Percentiles rank a stretch among this genome's conserved stretches.
Conservation (phyloP, 148 eudicot genomes). For the Nepenthes mirabilis region DNA sequence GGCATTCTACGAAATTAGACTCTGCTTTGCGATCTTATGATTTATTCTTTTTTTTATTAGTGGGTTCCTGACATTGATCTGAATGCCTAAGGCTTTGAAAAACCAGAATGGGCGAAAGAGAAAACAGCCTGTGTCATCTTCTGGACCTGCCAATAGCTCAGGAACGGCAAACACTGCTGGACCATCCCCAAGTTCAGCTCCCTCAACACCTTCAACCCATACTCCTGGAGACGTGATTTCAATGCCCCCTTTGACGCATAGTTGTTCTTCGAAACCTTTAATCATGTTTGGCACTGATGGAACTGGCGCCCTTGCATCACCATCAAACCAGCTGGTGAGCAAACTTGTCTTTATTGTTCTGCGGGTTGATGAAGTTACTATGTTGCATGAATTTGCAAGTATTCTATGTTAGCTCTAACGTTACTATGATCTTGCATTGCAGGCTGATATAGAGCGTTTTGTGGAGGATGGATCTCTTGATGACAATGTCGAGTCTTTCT, state of each 20-base stretch:
- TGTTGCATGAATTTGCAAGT: background rate
- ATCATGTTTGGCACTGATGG: slow-evolving; percentile 65
- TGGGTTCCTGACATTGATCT: slow-evolving; percentile 18
- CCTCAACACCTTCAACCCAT: slow-evolving; percentile 92
- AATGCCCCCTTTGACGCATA: slow-evolving; percentile 56
- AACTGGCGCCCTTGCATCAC: slow-evolving; percentile 47
- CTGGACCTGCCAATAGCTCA: slow-evolving; percentile 93
- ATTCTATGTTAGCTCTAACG: background rate
- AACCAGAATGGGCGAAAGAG: slow-evolving; percentile 81
- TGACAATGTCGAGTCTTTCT: slow-evolving; percentile 82
- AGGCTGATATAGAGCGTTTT: slow-evolving; percentile 81
- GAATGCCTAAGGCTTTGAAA: slow-evolving; percentile 48
- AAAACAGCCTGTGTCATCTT: slow-evolving; percentile 85
- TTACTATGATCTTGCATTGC: slow-evolving; percentile 65
- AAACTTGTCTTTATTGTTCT: background rate
- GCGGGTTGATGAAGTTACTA: background rate
- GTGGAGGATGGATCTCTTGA: slow-evolving; percentile 91
- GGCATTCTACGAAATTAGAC: too few relatives aligned
- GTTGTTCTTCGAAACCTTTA: slow-evolving; percentile 48
- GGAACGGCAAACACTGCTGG: slow-evolving; percentile 97
- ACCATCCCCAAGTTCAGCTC: slow-evolving; percentile 92
- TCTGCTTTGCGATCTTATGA: background rate
- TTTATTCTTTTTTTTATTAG: background rate
- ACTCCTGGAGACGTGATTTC: slow-evolving; percentile 90
- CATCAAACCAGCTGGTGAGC: slow-evolving; percentile 76